phyloP scores from a whole-genome alignment of 2,329 filamentous ascomycete genomes.

The Cercospora berteroae region DNA sequence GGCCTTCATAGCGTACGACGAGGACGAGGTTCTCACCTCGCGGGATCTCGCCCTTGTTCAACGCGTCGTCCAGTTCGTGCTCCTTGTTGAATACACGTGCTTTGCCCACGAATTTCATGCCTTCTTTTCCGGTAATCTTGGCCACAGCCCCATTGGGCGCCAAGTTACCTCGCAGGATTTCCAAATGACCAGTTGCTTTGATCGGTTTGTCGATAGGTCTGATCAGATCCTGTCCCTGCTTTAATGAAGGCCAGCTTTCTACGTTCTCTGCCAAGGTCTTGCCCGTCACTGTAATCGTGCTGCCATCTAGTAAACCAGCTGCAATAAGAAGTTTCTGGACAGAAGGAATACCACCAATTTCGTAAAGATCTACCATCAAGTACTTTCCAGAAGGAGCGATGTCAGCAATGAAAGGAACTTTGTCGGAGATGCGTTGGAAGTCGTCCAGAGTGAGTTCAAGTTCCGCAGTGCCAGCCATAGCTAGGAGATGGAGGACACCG shows the following conservation, averaged over 20 bases:
- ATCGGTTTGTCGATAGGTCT: conserved; percentile 77
- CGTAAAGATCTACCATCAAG: conserved; percentile 84
- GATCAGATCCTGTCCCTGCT: conserved; percentile 77
- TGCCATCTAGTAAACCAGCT: conserved; percentile 70
- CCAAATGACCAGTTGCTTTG: conserved; percentile 82
- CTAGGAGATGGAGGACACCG: conserved; percentile 81
- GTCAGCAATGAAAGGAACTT: conserved; percentile 82
- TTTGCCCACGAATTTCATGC: conserved; percentile 73
- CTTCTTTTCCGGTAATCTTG: conserved; percentile 96
- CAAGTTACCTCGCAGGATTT: conserved; percentile 82
- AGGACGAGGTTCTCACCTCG: conserved; percentile 80
- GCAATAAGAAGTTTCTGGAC: conserved; percentile 84
- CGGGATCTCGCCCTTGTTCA: conserved; percentile 68
- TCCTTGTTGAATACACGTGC: conserved; percentile 88
- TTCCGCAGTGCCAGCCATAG: conserved; percentile 83
- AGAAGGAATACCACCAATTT: conserved; percentile 78
- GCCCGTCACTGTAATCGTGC: conserved; percentile 78
- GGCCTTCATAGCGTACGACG: conserved; percentile 89
- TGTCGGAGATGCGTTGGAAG: conserved; percentile 75
- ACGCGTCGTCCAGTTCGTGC: conserved; percentile 69
- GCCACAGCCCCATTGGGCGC: conserved; percentile 87
- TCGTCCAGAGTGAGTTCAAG: conserved; percentile 77
- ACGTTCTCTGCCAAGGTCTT: conserved; percentile 82
- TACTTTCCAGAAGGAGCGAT: conserved; percentile 80
- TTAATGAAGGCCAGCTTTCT: conserved; percentile 69